A percentile compares a stretch with the other conserved stretches of the same genome.
Evolutionary conservation across 345 rosid species (phyloP).

Genomic region (Conringia planisiliqua): DNA sequence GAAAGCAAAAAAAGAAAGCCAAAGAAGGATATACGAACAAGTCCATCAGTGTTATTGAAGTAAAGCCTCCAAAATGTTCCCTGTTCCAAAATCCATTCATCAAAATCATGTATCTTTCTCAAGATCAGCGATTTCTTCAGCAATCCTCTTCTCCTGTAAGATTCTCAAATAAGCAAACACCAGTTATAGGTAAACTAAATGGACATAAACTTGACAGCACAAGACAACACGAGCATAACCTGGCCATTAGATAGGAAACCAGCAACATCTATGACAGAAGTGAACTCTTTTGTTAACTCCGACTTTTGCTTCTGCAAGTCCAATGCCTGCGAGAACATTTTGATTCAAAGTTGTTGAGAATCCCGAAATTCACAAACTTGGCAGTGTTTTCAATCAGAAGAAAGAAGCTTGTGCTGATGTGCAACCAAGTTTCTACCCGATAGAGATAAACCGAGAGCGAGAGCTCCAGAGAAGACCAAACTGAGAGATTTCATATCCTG

Average conservation of each 20-base stretch:
- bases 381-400: too few species aligned
- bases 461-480: too few species aligned
- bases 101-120: slow-evolving; percentile 86
- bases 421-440: too few species aligned
- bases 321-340: slow-evolving; percentile 35
- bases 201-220: not conserved
- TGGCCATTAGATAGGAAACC: slow-evolving; percentile 95
- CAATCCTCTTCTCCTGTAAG: slow-evolving; percentile 71
- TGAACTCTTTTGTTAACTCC: slow-evolving; percentile 86
- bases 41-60: slow-evolving; percentile 96
- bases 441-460: too few species aligned
- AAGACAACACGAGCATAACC: slow-evolving; percentile 35
- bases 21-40: slow-evolving; percentile 45
- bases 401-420: too few species aligned
- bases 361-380: not conserved
- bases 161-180: not conserved
- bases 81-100: slow-evolving; percentile 60
- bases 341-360: not conserved
- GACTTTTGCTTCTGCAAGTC: slow-evolving; percentile 63
- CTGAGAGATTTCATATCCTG: too few species aligned
- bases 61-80: slow-evolving; percentile 99
- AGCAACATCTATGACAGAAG: slow-evolving; percentile 81
- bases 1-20: not conserved
- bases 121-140: slow-evolving; percentile 58
- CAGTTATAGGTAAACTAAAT: not conserved